These are phyloP conservation scores for Limnanthes douglasii DNA, from an alignment of 345 rosid species.

Conservation along the genomic window DNA sequence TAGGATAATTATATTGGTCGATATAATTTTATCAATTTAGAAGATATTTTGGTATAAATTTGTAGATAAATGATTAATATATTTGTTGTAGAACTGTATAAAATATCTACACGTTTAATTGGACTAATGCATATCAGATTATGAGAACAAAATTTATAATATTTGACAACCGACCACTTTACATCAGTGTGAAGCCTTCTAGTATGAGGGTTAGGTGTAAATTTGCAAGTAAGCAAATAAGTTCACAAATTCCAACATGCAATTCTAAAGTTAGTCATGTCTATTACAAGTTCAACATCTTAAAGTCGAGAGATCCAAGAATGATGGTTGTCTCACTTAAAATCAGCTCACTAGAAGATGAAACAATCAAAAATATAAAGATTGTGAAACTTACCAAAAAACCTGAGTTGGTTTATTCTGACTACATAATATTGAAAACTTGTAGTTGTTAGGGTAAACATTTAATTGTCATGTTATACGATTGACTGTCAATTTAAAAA, in stretches of 20 bases:
- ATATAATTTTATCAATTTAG: not conserved
- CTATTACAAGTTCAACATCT: conserved; percentile 40
- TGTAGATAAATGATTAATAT: too few relatives aligned
- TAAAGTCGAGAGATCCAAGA: conserved; percentile 56
- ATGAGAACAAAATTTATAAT: conserved; percentile 51
- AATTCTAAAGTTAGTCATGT: conserved; percentile 41
- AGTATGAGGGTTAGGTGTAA: conserved; percentile 31
- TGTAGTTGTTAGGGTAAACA: too few relatives aligned
- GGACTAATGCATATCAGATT: conserved; percentile 37
- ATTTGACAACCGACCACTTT: conserved; percentile 37
- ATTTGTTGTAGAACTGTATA: too few relatives aligned
- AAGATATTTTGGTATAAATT: not conserved
- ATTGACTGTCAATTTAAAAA: too few relatives aligned
- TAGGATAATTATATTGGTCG: too few relatives aligned
- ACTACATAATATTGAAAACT: conserved; percentile 24
- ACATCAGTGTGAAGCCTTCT: conserved; percentile 21
- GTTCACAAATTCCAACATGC: conserved; percentile 40
- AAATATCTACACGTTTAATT: too few relatives aligned
- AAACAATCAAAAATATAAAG: conserved; percentile 1
- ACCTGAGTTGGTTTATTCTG: conserved; percentile 20
- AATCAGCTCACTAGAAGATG: conserved; percentile 13
- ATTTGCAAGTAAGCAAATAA: conserved; percentile 45
- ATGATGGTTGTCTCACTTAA: conserved; percentile 38
- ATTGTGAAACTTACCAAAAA: conserved; percentile 7
- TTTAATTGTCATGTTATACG: too few relatives aligned